phyloP scores from a whole-genome alignment of 257 asterid genomes.

The Solanum phureja region DNA sequence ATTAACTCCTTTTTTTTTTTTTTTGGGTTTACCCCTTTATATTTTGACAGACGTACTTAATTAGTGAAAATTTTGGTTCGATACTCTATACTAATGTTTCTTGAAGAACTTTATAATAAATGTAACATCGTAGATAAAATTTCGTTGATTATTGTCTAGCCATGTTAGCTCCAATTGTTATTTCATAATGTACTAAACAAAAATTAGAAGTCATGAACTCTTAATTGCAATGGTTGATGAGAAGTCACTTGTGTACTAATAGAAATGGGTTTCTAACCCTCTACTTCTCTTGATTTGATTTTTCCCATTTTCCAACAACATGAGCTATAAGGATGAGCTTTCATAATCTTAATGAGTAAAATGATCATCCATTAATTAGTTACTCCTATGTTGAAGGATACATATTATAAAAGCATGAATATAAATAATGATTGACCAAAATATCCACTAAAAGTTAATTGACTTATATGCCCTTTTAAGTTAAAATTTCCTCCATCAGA shows the following conservation, averaged over 20 bases:
- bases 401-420: no score
- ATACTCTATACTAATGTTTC: no score
- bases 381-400: no score
- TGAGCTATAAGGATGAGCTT: not conserved
- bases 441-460: no score
- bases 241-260: no score
- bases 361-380: no score
- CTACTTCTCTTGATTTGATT: not conserved
- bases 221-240: not conserved
- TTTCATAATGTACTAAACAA: not conserved
- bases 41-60: not conserved
- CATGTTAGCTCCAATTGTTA: not conserved
- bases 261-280: not conserved
- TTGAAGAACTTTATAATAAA: no score
- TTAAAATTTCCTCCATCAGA: no score
- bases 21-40: not conserved
- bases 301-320: not conserved
- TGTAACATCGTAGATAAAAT: no score
- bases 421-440: no score
- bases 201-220: not conserved
- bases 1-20: not conserved
- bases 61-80: no score
- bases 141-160: not conserved
- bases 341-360: not conserved
- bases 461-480: no score